Evolutionary conservation across 306 rosid genomes (phyloP), one percentile per base, ranked within the genome.

Genomic region (Prunus padus): DNA sequence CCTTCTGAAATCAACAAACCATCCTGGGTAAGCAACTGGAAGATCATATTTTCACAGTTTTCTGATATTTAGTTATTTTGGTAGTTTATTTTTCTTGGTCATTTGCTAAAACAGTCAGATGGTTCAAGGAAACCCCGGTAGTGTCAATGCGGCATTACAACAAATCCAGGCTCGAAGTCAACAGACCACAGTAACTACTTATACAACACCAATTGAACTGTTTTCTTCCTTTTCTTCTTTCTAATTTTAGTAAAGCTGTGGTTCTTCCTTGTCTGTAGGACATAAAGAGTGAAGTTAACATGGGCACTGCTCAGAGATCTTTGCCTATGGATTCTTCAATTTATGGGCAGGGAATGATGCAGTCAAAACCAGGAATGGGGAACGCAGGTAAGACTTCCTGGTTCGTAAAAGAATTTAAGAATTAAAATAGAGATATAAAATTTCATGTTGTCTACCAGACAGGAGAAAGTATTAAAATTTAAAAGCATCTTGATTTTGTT

Each of bases 131-230:
- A 91, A 84, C 82, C 74, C 93, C 45, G 89, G 88, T 75, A 85
- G 88, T 78, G 92, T 93, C 75, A 87, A 83, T 37, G 91, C 96
- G 59, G 94, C 98, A 40, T 81, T 93, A 81, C 97, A 93, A 82
- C 98, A 93, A 83, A 89, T 91, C 61, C 98, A 93, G 86, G 88
- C 89, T 59, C 89, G 91, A 82, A 88, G 72, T 77, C 96, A 89
- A 63, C 93, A 88, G 77, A 78, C 84, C 50, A 72, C 92, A 52
- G 97, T 93, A 84, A 79, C 69, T 79, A 65, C 78, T 72, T 73
- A 50, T 31, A 45, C 16, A 73, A 33, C 68, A 18, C 74, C 60
- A 71, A 19, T 49, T 18, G 67, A 71, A n/a, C 55, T 33, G 19
- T 50, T 67, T 49, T 25, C 22, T 75, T 68, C 68, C 67, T 62